phyloP scores from a whole-genome alignment of 164 flowering plant genomes.

The Vitis rotundifolia region DNA sequence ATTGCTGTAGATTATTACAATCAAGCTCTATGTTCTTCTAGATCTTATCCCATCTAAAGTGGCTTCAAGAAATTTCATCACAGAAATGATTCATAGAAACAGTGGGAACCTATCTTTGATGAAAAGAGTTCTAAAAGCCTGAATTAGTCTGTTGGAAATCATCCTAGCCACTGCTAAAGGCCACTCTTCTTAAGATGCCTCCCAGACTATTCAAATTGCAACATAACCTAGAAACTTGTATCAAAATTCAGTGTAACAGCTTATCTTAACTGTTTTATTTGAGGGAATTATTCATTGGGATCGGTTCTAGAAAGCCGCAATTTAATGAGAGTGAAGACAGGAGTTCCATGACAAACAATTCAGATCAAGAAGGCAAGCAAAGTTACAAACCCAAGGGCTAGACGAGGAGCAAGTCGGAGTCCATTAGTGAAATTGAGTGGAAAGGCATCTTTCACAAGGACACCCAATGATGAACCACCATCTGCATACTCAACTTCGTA shows the following conservation, averaged over 20 bases:
- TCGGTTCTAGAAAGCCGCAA: not conserved
- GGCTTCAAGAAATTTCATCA: not conserved
- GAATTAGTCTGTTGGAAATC: too few relatives aligned
- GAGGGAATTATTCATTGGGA: too few relatives aligned
- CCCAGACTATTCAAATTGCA: too few relatives aligned
- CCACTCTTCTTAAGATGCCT: too few relatives aligned
- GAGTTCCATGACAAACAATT: not conserved
- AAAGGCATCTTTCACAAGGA: conserved; percentile 65
- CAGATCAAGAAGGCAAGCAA: not conserved
- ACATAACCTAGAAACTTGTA: too few relatives aligned
- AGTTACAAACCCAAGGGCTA: conserved; percentile 65
- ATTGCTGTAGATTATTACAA: too few relatives aligned
- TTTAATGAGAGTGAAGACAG: not conserved
- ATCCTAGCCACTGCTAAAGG: too few relatives aligned
- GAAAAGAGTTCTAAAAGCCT: not conserved
- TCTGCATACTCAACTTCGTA: conserved; percentile 92
- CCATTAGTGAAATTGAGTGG: conserved; percentile 58
- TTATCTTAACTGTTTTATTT: too few relatives aligned
- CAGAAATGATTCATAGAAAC: not conserved
- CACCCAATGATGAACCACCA: conserved; percentile 82
- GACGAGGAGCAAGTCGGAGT: conserved; percentile 36
- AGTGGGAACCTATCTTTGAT: not conserved
- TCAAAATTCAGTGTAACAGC: too few relatives aligned
- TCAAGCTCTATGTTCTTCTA: not conserved
- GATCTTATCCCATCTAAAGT: not conserved